Percentiles rank a stretch among this genome's conserved stretches.
Evolutionary conservation across 495 filamentous ascomycete species (phyloP).

Genomic region (Daldinia loculata): DNA sequence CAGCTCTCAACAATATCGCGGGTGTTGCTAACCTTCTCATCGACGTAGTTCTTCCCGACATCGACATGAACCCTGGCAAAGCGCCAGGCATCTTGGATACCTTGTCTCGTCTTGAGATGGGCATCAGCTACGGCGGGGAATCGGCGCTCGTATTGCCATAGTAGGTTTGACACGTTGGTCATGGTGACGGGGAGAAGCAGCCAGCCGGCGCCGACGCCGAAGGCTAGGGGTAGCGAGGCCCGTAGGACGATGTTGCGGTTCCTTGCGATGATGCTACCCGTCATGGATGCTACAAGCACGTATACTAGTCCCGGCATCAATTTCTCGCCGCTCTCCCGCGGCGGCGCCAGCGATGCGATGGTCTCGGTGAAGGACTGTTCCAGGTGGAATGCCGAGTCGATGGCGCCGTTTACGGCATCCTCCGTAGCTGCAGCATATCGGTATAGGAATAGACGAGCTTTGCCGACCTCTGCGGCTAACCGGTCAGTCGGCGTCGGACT

Average conservation of each 20-base stretch:
- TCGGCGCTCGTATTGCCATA: slow-evolving; percentile 89
- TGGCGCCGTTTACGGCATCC: slow-evolving; percentile 76
- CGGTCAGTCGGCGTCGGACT: slow-evolving; percentile 88
- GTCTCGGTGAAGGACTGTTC: slow-evolving; percentile 88
- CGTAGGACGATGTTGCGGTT: slow-evolving; percentile 85
- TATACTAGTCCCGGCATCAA: slow-evolving; percentile 88
- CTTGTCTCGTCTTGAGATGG: slow-evolving; percentile 72
- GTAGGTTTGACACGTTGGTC: slow-evolving; percentile 81
- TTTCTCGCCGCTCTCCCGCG: slow-evolving; percentile 80
- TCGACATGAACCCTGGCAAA: slow-evolving; percentile 76
- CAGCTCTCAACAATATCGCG: slow-evolving; percentile 82
- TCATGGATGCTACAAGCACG: slow-evolving; percentile 90
- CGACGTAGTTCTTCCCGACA: slow-evolving; percentile 73
- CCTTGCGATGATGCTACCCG: slow-evolving; percentile 84
- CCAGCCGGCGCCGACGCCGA: slow-evolving; percentile 79
- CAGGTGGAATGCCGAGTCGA: slow-evolving; percentile 77
- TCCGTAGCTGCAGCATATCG: slow-evolving; percentile 73
- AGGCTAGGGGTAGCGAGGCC: slow-evolving; percentile 70
- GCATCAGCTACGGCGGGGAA: slow-evolving; percentile 80
- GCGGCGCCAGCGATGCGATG: slow-evolving; percentile 83
- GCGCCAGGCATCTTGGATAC: slow-evolving; percentile 71
- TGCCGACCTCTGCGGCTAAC: slow-evolving; percentile 82
- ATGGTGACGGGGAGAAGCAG: slow-evolving; percentile 78
- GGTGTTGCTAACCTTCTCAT: slow-evolving; percentile 76
- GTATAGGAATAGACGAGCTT: slow-evolving; percentile 83